Base-by-base conservation (phyloP, 2,329 filamentous ascomycete species). In the Podosphaera aphanis region DNA sequence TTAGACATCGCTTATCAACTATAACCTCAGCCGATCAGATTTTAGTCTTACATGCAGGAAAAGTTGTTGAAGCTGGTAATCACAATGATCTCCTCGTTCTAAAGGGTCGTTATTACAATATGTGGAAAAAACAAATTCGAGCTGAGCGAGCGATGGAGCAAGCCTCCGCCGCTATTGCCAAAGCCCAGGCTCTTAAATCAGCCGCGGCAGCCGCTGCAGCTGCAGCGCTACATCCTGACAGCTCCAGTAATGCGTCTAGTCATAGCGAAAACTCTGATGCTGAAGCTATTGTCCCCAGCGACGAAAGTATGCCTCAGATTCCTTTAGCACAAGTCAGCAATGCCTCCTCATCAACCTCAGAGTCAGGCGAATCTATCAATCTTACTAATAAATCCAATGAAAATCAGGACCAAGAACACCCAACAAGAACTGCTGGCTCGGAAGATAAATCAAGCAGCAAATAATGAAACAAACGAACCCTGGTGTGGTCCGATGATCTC, bases 21-120 rank as follows among this genome's bases (percentile, higher is more conserved):
- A 88, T 93, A 54, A 86, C 82, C 75, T 90, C 82, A 48, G 84
- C 84, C 8, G 82, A 93, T 59, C 81, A 86, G 56, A 93, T 93
- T 49, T 67, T 92, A 43, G 83, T 92, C 7, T 66, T 93, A 5
- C 75, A 83, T 51, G 73, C 77, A 49, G 84, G 84, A n/a, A 68
- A 71, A 40, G 79, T 93, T 44, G 73, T 74, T 13, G 84, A 93
- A 63, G 70, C 71, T 42, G 84, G 84, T 15, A 85, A 77, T 0
- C 85, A 93, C 57, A 71, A 79, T 15, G 76, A 88, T 53, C 68
- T 93, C 2, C 66, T 93, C 4, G 67, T 68, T 2, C 65, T 71
- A 42, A 74, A 74, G 25, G 83, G 83, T 11, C 74, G 77, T 49
- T 93, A 93, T 57, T 72, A 55, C 50, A 73, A 77, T 49, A 86